Percentiles rank a stretch among this genome's conserved stretches.
phyloP scores from a whole-genome alignment of 2,329 filamentous ascomycete genomes.

The Cladosporium sp. region DNA sequence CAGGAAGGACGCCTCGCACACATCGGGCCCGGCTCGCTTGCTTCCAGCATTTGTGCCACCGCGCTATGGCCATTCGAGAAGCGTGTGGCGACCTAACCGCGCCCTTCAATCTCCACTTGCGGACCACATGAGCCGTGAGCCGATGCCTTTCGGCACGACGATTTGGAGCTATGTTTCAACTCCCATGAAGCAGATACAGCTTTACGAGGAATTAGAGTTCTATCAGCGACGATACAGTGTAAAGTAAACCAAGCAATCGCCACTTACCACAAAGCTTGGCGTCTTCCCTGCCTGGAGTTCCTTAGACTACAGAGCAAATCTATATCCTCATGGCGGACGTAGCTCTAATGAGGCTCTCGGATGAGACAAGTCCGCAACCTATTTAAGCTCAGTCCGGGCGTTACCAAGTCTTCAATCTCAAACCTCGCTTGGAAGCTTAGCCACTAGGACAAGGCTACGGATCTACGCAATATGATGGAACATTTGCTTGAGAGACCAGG shows the following conservation, averaged over 20 bases:
- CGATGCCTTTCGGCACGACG: too few species aligned
- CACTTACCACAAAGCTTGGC: too few species aligned
- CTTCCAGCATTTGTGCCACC: not conserved
- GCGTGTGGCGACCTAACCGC: too few species aligned
- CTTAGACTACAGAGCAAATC: too few species aligned
- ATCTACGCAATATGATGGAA: not conserved
- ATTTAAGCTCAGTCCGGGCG: conserved; percentile 7
- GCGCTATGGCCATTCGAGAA: not conserved
- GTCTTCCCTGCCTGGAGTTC: not conserved
- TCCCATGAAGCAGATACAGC: too few species aligned
- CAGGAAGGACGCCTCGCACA: too few species aligned
- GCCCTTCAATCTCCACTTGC: not conserved
- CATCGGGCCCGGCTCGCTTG: not conserved
- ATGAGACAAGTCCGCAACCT: not conserved
- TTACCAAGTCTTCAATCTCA: not conserved
- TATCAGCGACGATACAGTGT: too few species aligned
- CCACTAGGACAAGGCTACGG: not conserved
- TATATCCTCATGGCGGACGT: too few species aligned
- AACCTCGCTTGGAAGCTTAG: conserved; percentile 10
- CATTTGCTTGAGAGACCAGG: not conserved
- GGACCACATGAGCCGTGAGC: not conserved
- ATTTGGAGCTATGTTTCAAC: too few species aligned
- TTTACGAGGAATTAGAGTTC: too few species aligned
- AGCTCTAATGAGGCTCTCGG: not conserved
- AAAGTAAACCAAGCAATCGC: too few species aligned